phyloP scores from a whole-genome alignment of 306 rosid genomes.

The Astragalus membranaceus region DNA sequence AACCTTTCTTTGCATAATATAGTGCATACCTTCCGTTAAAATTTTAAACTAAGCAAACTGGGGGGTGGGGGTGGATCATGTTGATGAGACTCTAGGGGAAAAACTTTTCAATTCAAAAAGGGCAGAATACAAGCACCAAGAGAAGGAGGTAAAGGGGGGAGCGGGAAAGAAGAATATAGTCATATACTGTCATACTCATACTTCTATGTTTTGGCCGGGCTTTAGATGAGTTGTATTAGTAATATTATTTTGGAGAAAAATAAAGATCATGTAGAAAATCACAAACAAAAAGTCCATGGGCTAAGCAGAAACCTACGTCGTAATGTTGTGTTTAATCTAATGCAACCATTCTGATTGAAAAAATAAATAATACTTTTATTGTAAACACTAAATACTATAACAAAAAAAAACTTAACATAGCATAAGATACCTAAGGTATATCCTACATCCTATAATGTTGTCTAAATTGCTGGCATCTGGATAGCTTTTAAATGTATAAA shows the following conservation, averaged over 20 bases:
- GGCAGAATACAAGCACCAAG: not conserved
- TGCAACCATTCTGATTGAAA: not conserved
- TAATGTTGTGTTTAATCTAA: not conserved
- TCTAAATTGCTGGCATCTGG: not conserved
- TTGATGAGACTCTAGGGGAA: not conserved
- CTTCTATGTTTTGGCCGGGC: not conserved
- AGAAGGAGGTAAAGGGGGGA: not conserved
- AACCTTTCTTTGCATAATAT: not conserved
- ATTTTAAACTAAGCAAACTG: not conserved
- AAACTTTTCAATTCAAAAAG: not conserved
- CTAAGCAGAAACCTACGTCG: not conserved
- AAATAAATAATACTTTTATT: not conserved
- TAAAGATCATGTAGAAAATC: not conserved
- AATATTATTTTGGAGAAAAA: not conserved
- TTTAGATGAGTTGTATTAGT: not conserved
- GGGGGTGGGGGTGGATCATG: not conserved
- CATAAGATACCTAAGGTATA: not conserved
- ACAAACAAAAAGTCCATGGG: not conserved
- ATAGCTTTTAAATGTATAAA: conserved; percentile 6
- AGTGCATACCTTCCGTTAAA: not conserved
- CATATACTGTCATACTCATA: not conserved
- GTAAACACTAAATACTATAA: not conserved
- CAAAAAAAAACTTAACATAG: not conserved
- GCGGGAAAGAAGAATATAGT: not conserved
- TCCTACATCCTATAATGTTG: not conserved